These are phyloP conservation scores for Jimgerdemannia lactiflua DNA, from an alignment of 192 early-diverging fungal species.

Conservation along the genomic window DNA sequence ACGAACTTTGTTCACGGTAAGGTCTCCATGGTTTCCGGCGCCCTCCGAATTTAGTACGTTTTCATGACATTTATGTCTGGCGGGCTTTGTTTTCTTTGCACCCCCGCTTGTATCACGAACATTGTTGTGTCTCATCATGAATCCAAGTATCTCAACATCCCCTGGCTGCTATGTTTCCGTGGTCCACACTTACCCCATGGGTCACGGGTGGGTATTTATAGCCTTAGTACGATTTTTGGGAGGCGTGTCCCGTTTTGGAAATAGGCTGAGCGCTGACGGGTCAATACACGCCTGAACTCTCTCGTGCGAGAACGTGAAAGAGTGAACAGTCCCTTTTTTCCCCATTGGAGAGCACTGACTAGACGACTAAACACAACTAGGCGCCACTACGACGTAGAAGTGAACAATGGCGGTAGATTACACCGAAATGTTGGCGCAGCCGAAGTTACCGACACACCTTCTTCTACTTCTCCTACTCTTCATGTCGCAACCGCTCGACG, in stretches of 20 bases:
- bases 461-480: neutral
- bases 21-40: too few relatives aligned
- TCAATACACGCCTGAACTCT: neutral
- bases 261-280: neutral
- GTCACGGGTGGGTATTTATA: neutral
- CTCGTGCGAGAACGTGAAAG: neutral
- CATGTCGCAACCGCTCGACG: neutral
- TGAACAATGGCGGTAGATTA: neutral
- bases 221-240: neutral
- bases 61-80: too few relatives aligned
- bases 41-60: too few relatives aligned
- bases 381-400: neutral
- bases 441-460: neutral
- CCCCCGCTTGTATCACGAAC: too few relatives aligned
- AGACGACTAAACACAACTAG: neutral
- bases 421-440: neutral
- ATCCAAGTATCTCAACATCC: too few relatives aligned
- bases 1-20: too few relatives aligned
- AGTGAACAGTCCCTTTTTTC: neutral
- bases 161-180: too few relatives aligned
- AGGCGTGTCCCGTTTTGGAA: neutral
- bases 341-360: neutral
- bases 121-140: too few relatives aligned
- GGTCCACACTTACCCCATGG: too few relatives aligned
- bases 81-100: too few relatives aligned